Evolutionary conservation across 1,284 basidiomycete species (phyloP).

Genomic region (Volvariella volvacea): DNA sequence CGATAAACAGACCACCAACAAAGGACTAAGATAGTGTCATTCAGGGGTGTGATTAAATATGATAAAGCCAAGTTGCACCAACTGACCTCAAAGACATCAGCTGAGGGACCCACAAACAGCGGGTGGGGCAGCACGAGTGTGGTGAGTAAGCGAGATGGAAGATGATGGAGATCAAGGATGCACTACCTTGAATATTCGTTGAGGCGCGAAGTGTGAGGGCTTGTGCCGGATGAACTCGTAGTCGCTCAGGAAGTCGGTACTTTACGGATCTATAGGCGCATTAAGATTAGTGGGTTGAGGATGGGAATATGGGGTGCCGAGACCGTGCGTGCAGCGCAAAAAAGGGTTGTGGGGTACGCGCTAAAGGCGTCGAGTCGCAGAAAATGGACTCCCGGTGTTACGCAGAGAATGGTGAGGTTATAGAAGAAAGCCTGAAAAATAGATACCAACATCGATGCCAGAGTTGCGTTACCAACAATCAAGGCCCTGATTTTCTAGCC

Average conservation of each 20-base stretch:
- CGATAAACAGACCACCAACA: slow-evolving; percentile 64
- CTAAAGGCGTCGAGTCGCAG: no score
- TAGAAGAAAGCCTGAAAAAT: slow-evolving; percentile 1
- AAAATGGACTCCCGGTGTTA: no score
- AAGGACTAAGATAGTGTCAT: slow-evolving; percentile 60
- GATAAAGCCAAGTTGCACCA: slow-evolving; percentile 6
- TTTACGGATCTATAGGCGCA: slow-evolving; percentile 51
- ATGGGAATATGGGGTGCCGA: background rate
- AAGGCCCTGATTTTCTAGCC: slow-evolving; percentile 64
- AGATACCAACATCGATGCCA: slow-evolving; percentile 55
- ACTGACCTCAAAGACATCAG: slow-evolving; percentile 68
- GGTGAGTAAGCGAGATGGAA: slow-evolving; percentile 1
- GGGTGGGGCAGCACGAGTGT: slow-evolving; percentile 1
- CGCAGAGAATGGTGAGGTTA: background rate
- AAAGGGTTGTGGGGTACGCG: no score
- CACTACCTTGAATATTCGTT: slow-evolving; percentile 57
- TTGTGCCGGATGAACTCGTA: slow-evolving; percentile 63
- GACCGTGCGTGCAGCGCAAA: slow-evolving; percentile 3
- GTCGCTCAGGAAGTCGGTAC: slow-evolving; percentile 53
- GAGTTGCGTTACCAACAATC: slow-evolving; percentile 64
- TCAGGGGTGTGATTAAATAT: slow-evolving; percentile 5
- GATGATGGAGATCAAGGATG: background rate
- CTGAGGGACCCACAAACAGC: slow-evolving; percentile 25
- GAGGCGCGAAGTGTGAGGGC: slow-evolving; percentile 62
- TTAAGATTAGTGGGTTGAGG: background rate